Evolutionary conservation across 371 early-diverging fungal genomes (phyloP), one percentile per base, ranked within the genome.

Genomic region (Gilbertella persicaria): DNA sequence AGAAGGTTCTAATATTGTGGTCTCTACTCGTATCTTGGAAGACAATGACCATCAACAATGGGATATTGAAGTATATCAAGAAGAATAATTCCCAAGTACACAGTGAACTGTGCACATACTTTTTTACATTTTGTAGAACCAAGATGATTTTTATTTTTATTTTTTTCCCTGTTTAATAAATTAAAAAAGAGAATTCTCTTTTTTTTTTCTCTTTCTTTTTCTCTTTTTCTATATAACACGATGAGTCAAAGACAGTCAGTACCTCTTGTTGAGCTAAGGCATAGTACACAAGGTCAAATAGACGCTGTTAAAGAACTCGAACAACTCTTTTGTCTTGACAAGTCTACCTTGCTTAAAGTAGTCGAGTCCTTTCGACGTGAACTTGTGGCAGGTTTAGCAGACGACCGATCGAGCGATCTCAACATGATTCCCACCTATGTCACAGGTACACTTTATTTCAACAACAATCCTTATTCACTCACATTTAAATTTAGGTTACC

Each of bases 371-470:
- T 74, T 47, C 58, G 59, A 41, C 53, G 53, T 10, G 75, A 74
- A 41, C 42, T 74, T 4, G 62, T 66, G 29, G 68, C 71, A 23
- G 75, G 75, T 17, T 61, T 74, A 26, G 59, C 52, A 19, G 71
- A 74, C 50, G 75, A 74, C 61, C 52, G 71, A 53, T 63, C 66
- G 19, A 74, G 75, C 48, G 77, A 76, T 65, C 60, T 77, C 10
- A 73, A 77, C 45, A 77, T 77, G 78, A 73, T 77, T 54, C 78
- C 78, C 35, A 67, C 78, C 26, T 77, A 67, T 58, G 78, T 77
- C 41, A 71, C 78, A 36, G 78, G 78, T 73, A 66, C 51, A 33
- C 13, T 45, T 29, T 45, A 12, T 26, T 40, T 38, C 26, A 40
- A 24, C 17, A 28, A 5, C 20, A 17, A 24, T 24, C 17, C 12